Conservation (phyloP, 768 basidiomycete genomes). For the Lactifluus subvellereus region DNA sequence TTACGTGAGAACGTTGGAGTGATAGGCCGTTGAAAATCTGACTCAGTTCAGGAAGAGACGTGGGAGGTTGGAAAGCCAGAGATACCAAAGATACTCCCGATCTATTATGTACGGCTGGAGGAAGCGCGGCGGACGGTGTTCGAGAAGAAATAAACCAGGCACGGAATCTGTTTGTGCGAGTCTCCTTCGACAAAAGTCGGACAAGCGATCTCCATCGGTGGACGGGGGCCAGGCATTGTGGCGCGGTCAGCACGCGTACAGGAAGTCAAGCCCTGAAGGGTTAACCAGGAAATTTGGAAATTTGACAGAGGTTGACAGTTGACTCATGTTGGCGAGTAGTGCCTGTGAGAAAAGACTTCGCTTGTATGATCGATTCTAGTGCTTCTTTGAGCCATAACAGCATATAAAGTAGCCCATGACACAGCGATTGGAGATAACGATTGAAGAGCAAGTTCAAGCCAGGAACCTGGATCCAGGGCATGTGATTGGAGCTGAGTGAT, state of each 20-base stretch:
- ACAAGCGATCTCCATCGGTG: not conserved
- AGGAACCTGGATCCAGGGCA: slow-evolving; percentile 12
- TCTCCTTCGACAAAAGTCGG: not conserved
- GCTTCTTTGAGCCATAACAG: not conserved
- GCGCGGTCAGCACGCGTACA: not conserved
- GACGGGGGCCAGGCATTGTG: not conserved
- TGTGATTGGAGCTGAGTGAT: not conserved
- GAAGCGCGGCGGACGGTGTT: not conserved
- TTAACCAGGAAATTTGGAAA: not conserved
- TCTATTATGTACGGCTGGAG: not conserved
- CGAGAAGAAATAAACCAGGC: not conserved
- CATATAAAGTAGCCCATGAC: not conserved
- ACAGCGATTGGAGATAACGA: not conserved
- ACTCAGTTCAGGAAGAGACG: not conserved
- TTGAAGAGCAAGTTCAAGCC: not conserved
- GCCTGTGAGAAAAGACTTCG: not conserved
- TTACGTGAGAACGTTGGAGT: not conserved
- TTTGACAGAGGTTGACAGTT: not conserved
- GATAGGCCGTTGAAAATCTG: not conserved
- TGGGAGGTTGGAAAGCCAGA: slow-evolving; percentile 3
- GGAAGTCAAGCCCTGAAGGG: not conserved
- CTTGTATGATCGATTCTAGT: not conserved
- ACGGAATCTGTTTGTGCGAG: not conserved
- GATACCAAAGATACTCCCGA: not conserved
- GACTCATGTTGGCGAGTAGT: not conserved